Conservation (phyloP, 2,329 filamentous ascomycete genomes). For the Malbranchea zuffiana region DNA sequence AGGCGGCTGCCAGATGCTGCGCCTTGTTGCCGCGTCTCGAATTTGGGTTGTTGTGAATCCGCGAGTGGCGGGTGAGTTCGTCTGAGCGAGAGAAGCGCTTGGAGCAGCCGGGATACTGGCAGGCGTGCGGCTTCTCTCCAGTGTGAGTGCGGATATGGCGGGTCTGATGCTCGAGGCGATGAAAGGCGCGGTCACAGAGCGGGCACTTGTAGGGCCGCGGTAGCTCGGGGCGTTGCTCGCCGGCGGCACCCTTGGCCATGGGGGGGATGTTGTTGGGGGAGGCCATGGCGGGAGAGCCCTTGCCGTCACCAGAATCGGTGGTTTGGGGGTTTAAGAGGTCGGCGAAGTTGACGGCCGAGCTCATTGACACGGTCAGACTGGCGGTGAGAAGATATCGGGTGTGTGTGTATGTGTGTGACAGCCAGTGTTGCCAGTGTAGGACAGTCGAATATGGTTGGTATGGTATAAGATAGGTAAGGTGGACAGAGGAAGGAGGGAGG, state of each 20-base stretch:
- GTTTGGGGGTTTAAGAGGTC: conserved; percentile 60
- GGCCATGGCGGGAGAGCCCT: conserved; percentile 27
- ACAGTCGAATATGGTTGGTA: not conserved
- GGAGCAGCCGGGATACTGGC: conserved; percentile 87
- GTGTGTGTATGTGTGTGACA: conserved; percentile 2
- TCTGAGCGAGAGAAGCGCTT: conserved; percentile 96
- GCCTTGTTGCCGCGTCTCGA: conserved; percentile 80
- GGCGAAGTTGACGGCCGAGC: conserved; percentile 63
- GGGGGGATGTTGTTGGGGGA: conserved; percentile 29
- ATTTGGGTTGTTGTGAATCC: conserved; percentile 99
- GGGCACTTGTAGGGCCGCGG: conserved; percentile 97
- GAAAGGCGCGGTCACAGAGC: conserved; percentile 96
- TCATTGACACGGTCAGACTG: conserved; percentile 3
- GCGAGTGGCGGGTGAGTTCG: conserved; percentile 89
- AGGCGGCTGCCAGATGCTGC: conserved; percentile 47
- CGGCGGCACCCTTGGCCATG: conserved; percentile 39
- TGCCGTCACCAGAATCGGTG: conserved; percentile 12
- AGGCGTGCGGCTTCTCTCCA: conserved; percentile 94
- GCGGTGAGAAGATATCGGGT: not conserved
- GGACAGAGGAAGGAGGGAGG: conserved; percentile 11
- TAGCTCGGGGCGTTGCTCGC: conserved; percentile 55
- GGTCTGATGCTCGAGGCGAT: conserved; percentile 89
- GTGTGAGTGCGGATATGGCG: conserved; percentile 93
- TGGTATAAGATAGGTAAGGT: conserved; percentile 8
- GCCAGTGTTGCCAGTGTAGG: not conserved